Base-by-base conservation (phyloP, 1,284 basidiomycete genomes). In the Puccinia horiana region DNA sequence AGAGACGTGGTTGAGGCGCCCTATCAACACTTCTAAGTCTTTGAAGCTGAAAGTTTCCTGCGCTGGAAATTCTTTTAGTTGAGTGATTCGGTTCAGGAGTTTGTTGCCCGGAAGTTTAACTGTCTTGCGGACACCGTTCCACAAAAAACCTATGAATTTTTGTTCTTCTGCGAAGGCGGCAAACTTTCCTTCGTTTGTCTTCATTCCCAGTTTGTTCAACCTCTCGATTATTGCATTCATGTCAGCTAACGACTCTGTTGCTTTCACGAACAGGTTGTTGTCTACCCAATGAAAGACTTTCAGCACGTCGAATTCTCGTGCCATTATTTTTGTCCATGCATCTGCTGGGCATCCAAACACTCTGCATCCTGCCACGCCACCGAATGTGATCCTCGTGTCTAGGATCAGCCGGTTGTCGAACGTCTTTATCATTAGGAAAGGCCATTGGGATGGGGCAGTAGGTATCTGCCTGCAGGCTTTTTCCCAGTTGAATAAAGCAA, bases 241-340 rank as follows among this genome's bases (percentile, higher is more conserved):
- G n/a, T 49, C 20, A 1, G 29, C n/a, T 0, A 11, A 29, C 0
- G 42, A 11, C 0, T 32, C 42, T 37, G 23, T 18, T 40, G 18
- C 0, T 20, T 73, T 73, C 20, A 73, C 47, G 18, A 73, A 73
- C 23, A 73, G 35, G 20, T 44, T 47, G 6, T 4, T 32, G 18
- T 73, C 70, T 3, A 73, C 70, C 70, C 70, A 73, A 2, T 42
- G 4, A 23, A 73, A 73, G 32, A 73, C 6, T 0, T 6, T 73
- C 14, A 73, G 14, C 0, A 73, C 0, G 8, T 73, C 20, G 18
- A 42, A 26, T n/a, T 73, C 40, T 16, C 26, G 16, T 23, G 23
- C n/a, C 70, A 73, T 73, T 47, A 73, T 73, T 20, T 67, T 23
- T 5, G n/a, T 67, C 63, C 63, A 67, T 0, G 11, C 63, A 67